Conservation (phyloP, 208 protist species). For the Blastocrithidia nonstop region DNA sequence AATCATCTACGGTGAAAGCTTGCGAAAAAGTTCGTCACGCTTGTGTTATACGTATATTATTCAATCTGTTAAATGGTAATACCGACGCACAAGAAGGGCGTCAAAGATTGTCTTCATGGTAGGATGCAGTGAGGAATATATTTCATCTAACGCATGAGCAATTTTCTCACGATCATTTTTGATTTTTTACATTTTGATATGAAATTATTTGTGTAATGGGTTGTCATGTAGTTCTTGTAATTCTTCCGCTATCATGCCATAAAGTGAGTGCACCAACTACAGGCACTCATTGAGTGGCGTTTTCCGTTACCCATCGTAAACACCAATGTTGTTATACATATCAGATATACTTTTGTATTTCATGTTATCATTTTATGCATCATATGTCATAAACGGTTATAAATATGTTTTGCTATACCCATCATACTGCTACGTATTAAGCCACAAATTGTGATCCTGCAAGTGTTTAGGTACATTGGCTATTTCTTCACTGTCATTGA, state of each 20-base stretch:
- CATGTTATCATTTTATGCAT: too few relatives aligned
- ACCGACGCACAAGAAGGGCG: slow-evolving; percentile 66
- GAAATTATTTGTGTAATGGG: slow-evolving; percentile 66
- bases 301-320: slow-evolving; percentile 28
- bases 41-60: slow-evolving; percentile 58
- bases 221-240: slow-evolving; percentile 67
- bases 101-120: slow-evolving; percentile 78
- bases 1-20: slow-evolving; percentile 50
- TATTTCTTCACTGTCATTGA: too few relatives aligned
- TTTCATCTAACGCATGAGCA: slow-evolving; percentile 41
- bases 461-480: slow-evolving; percentile 60
- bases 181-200: slow-evolving; percentile 32
- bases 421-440: slow-evolving; percentile 80
- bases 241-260: slow-evolving; percentile 57
- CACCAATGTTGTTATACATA: too few relatives aligned
- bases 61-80: slow-evolving; percentile 73
- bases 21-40: slow-evolving; percentile 32
- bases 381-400: slow-evolving; percentile 69
- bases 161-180: slow-evolving; percentile 51
- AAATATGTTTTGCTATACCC: slow-evolving; percentile 79
- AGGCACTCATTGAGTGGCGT: slow-evolving; percentile 50
- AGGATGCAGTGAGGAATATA: slow-evolving; percentile 60
- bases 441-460: slow-evolving; percentile 71
- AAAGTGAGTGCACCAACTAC: slow-evolving; percentile 45
- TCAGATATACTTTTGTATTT: too few relatives aligned